phyloP scores from a whole-genome alignment of 2,329 filamentous ascomycete species.

The Rhynchosporium secalis region DNA sequence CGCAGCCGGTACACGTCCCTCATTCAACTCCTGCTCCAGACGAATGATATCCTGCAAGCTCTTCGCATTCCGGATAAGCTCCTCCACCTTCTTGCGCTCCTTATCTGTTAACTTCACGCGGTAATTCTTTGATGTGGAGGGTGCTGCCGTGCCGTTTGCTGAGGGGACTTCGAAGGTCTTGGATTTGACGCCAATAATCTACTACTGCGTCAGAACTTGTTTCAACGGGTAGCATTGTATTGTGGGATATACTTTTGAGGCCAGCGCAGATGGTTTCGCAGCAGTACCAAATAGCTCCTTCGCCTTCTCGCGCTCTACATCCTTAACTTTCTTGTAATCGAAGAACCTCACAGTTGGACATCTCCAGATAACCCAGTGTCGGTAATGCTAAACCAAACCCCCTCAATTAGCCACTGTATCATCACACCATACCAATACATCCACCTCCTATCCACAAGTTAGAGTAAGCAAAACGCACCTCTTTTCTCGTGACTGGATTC shows the following conservation, averaged over 20 bases:
- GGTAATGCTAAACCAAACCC: slow-evolving; percentile 68
- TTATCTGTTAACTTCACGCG: slow-evolving; percentile 83
- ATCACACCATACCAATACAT: background rate
- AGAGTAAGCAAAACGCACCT: slow-evolving; percentile 58
- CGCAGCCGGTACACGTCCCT: slow-evolving; percentile 78
- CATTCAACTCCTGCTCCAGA: slow-evolving; percentile 87
- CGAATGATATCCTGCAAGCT: slow-evolving; percentile 87
- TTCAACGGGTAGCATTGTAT: background rate
- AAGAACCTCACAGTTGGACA: slow-evolving; percentile 84
- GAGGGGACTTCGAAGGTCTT: slow-evolving; percentile 65
- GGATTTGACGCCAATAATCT: slow-evolving; percentile 85
- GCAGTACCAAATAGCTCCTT: slow-evolving; percentile 79
- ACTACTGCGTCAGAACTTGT: slow-evolving; percentile 10
- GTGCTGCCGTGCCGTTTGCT: slow-evolving; percentile 47
- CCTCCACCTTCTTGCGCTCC: slow-evolving; percentile 82
- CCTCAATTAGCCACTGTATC: slow-evolving; percentile 17
- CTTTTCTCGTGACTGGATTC: slow-evolving; percentile 89
- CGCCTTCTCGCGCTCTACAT: slow-evolving; percentile 75
- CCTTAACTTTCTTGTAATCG: slow-evolving; percentile 89
- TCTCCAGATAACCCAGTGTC: slow-evolving; percentile 86
- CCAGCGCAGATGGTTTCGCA: slow-evolving; percentile 76
- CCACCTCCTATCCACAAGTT: background rate
- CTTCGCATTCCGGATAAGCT: slow-evolving; percentile 84
- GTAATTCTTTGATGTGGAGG: slow-evolving; percentile 63
- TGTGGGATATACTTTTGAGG: slow-evolving; percentile 59